Base-by-base conservation (phyloP, 2,329 filamentous ascomycete species). In the Pyrenophora graminea region DNA sequence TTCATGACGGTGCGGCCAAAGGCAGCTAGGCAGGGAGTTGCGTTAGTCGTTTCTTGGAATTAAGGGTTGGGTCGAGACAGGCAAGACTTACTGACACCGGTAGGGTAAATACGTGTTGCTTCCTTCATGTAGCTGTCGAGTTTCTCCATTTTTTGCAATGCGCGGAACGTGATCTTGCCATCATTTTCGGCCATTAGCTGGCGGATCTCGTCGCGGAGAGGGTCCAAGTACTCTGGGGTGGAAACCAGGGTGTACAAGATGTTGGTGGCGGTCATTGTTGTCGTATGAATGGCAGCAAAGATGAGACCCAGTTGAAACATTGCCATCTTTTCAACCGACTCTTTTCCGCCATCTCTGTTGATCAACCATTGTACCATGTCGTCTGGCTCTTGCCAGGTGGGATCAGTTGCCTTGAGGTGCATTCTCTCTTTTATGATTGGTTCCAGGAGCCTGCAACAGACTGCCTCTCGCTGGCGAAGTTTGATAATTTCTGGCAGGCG, bases 1-100 rank as follows among this genome's bases (percentile, higher is more conserved):
- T 78, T 75, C 31, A 80, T 68, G 8, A 82, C 80, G 55, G 79
- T 80, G 51, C 81, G 79, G 19, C 67, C 64, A 66, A 83, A 83
- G 2, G 80, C 76, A 1, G 72, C 63, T 66, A 32, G 15, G 8
- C 41, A 18, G 15, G 43, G 23, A 27, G 17, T 18, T 30, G 21
- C 6, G 3, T 12, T 6, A 23, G 4, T 6, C 30, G 2, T 27
- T 41, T 23, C 4, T 10, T 21, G 8, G 18, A 7, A 15, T 31
- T 10, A 9, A 15, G 15, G 12, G 17, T n/a, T 6, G 8, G 1
- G 9, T 30, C 10, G 27, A 12, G 10, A 30, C 10, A 9, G 2
- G 0, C 19, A 10, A 9, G 13, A 55, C 62, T 46, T 63, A 65
- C 62, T 66, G 31, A 65, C 39, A 17, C 54, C 58, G 7, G 55